These are phyloP conservation scores for Fonsecaea nubica DNA, from an alignment of 2,329 filamentous ascomycete species.

Conservation along the genomic window DNA sequence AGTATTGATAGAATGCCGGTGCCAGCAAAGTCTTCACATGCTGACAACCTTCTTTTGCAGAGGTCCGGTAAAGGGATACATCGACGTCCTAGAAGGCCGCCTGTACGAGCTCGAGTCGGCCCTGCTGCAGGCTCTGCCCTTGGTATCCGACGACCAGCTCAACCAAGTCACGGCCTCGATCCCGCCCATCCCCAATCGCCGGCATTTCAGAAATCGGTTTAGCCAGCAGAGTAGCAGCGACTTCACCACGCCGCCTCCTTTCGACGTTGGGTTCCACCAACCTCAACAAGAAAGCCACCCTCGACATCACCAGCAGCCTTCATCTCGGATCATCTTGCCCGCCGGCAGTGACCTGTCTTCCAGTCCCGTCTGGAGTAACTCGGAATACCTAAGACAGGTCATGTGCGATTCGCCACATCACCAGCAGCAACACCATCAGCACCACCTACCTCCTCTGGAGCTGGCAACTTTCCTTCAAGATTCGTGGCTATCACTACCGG, in stretches of 20 bases:
- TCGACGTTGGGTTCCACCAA: neutral
- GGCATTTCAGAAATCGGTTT: neutral
- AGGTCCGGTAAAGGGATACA: conserved; percentile 14
- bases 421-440: neutral
- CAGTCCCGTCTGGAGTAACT: neutral
- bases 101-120: conserved; percentile 1
- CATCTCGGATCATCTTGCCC: neutral
- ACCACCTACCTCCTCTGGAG: neutral
- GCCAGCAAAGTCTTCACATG: neutral
- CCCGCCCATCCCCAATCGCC: neutral
- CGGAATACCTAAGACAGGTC: neutral
- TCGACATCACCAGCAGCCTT: neutral
- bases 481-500: neutral
- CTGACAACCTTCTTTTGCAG: neutral
- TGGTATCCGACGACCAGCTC: neutral
- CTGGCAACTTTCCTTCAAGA: neutral
- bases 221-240: neutral
- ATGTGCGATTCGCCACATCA: neutral
- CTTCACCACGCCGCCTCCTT: neutral
- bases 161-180: neutral
- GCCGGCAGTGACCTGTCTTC: neutral
- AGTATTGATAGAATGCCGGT: neutral
- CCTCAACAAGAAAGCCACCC: neutral
- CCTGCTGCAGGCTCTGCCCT: neutral
- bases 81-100: conserved; percentile 8